A percentile compares a stretch with the other conserved stretches of the same genome.
Evolutionary conservation across 139 green algal genomes (phyloP).

Genomic region (Ettlia oleoabundans): DNA sequence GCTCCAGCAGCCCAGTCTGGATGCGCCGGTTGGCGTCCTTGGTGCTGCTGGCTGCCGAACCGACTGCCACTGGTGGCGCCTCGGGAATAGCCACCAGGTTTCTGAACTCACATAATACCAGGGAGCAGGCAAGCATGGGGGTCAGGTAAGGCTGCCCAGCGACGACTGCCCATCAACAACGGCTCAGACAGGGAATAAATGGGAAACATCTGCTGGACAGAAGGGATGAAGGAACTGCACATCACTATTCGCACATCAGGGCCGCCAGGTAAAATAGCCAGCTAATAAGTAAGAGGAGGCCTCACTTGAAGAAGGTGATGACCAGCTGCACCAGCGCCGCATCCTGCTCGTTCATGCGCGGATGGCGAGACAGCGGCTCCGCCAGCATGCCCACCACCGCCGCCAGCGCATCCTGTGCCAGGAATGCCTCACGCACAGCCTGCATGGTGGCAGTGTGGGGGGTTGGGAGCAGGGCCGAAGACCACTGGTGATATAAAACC

Average conservation of each 20-base stretch:
- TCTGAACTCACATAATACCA: too few relatives aligned
- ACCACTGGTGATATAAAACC: too few relatives aligned
- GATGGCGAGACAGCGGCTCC: constrained; percentile 73
- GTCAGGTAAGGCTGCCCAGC: too few relatives aligned
- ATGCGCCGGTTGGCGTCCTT: constrained; percentile 9
- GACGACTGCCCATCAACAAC: too few relatives aligned
- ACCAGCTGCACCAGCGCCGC: constrained; percentile 82
- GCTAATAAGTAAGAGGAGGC: not conserved
- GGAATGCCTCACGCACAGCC: constrained; percentile 71
- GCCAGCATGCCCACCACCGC: constrained; percentile 72
- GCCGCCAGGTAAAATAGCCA: not conserved
- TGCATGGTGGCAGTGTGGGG: too few relatives aligned
- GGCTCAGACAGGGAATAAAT: too few relatives aligned
- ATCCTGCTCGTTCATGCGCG: constrained; percentile 67
- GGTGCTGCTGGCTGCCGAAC: not conserved
- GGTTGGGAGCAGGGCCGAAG: too few relatives aligned
- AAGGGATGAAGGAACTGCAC: not conserved
- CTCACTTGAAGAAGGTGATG: constrained; percentile 76
- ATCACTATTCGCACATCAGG: too few relatives aligned
- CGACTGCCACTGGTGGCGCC: not conserved
- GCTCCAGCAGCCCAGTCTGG: constrained; percentile 54
- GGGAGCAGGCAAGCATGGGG: too few relatives aligned
- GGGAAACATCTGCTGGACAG: too few relatives aligned
- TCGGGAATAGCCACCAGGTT: constrained; percentile 86
- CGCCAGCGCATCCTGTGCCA: constrained; percentile 68